These are phyloP conservation scores for Scenedesmus sp. DNA, from an alignment of 163 green algal genomes.

Conservation along the genomic window DNA sequence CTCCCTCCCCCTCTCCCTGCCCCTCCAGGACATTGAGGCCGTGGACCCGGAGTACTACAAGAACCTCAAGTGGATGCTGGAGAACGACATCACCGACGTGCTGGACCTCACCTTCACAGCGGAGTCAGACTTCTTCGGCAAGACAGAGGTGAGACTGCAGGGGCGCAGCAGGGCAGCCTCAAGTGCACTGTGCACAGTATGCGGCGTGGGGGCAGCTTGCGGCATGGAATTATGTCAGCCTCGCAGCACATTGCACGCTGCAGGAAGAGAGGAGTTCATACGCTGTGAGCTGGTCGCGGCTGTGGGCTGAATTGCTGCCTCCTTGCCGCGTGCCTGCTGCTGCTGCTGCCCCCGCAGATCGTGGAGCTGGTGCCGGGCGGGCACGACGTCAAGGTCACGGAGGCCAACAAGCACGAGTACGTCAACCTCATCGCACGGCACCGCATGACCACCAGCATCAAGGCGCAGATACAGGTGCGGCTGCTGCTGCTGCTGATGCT, in stretches of 20 bases:
- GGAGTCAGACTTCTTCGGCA: conserved; percentile 96
- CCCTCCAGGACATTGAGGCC: conserved; percentile 90
- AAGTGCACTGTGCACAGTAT: background rate
- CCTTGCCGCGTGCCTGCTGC: background rate
- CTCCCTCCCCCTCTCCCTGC: background rate
- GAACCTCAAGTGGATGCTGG: conserved; percentile 89
- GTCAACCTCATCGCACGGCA: conserved; percentile 95
- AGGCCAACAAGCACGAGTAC: conserved; percentile 98
- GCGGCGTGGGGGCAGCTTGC: too few relatives aligned
- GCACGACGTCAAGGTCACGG: conserved; percentile 88
- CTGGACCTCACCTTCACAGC: conserved; percentile 95
- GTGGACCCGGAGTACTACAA: conserved; percentile 98
- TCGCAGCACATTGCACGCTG: too few relatives aligned
- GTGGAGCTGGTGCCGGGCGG: conserved; percentile 79
- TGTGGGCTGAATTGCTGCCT: background rate
- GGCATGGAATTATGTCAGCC: too few relatives aligned
- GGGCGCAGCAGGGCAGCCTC: background rate
- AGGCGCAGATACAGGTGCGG: conserved; percentile 49
- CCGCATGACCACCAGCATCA: conserved; percentile 96
- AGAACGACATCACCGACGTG: conserved; percentile 96
- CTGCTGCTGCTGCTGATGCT: background rate
- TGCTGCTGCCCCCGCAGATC: background rate
- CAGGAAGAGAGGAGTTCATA: background rate
- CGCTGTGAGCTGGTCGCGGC: background rate
- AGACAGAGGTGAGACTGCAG: conserved; percentile 68